Evolutionary conservation across 176 grass and related monocot species (phyloP), one percentile per base, ranked within the genome.

Genomic region (Neostapfia colusana): DNA sequence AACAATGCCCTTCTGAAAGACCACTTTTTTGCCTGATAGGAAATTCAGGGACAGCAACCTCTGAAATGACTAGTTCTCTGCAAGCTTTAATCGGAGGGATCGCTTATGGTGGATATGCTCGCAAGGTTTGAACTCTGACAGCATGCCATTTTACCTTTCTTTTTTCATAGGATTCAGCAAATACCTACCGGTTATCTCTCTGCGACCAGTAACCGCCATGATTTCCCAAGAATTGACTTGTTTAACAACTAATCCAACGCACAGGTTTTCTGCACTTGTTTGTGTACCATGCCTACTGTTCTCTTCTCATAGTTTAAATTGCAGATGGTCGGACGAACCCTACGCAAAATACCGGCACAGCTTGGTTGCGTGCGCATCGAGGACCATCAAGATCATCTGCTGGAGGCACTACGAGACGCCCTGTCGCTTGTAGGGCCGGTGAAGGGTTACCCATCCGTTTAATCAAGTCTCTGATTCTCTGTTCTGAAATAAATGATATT

Each of bases 81-180:
- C 63, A 89, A 78, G 89, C 89, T 79, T 75, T 87, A 20, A 88
- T 97, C 20, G 91, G 91, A 79, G 91, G 94, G 74, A 97, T 97
- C 83, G 94, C 94, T 73, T 97, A 93, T 84, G 94, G 91, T 9
- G 86, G 95, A 39, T 97, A 91, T 81, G 95, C 95, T 76, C 86
- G 86, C 65, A 97, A 97, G 91, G 95, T 97, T 91, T 43, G 68
- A 83, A 48, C 69, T 57, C 50, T n/a, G 49, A 41, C 58, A 3
- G 16, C 3, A 36, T 70, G 6, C 11, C 16, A 49, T 65, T 26
- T 25, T 25, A 16, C 8, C 44, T 38, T 24, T 14, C 8, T 34
- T 17, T 17, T 9, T 17, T 75, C 16, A 21, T 60, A 31, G 23
- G 16, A 26, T 31, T 69, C 23, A 70, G 45, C 15, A 70, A 34